Conservation (phyloP, 2,329 filamentous ascomycete genomes). For the Boeremia lycopersici region DNA sequence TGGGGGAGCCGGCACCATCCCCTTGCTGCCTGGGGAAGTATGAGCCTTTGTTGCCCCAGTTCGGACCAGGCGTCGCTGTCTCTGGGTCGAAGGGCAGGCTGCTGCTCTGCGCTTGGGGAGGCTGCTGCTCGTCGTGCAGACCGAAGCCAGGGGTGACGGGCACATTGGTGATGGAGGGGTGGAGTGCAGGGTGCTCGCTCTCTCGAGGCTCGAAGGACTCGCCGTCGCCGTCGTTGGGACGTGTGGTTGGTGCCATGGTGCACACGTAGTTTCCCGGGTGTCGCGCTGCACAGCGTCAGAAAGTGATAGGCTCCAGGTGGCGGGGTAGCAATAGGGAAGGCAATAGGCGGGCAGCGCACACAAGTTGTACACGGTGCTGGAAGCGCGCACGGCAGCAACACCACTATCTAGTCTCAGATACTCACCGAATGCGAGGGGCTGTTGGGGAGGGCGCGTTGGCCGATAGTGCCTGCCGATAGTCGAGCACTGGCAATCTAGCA, state of each 20-base stretch:
- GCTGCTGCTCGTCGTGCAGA: conserved; percentile 47
- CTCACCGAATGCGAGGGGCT: conserved; percentile 14
- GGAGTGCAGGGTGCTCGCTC: conserved; percentile 48
- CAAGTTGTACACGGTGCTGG: not conserved
- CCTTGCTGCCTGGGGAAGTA: conserved; percentile 40
- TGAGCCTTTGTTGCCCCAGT: conserved; percentile 38
- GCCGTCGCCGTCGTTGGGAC: conserved; percentile 16
- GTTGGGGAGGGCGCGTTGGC: conserved; percentile 16
- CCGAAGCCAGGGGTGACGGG: conserved; percentile 53
- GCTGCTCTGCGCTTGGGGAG: conserved; percentile 20
- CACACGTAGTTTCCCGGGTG: conserved; percentile 14
- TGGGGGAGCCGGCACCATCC: conserved; percentile 39
- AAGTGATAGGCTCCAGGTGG: conserved; percentile 15
- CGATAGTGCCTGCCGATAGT: conserved; percentile 9
- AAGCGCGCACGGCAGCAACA: not conserved
- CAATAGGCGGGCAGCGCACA: conserved; percentile 12
- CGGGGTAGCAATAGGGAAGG: conserved; percentile 12
- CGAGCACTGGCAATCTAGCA: not conserved
- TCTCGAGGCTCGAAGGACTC: conserved; percentile 33
- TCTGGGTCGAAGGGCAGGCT: conserved; percentile 40
- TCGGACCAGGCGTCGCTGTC: conserved; percentile 39
- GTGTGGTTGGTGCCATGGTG: conserved; percentile 36
- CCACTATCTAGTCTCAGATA: not conserved
- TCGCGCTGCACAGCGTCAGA: conserved; percentile 33
- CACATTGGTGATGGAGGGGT: conserved; percentile 46